A percentile compares a stretch with the other conserved stretches of the same genome.
These are phyloP conservation scores for Ustilaginoidea virens DNA, from an alignment of 2,329 filamentous ascomycete species.

Conservation along the genomic window DNA sequence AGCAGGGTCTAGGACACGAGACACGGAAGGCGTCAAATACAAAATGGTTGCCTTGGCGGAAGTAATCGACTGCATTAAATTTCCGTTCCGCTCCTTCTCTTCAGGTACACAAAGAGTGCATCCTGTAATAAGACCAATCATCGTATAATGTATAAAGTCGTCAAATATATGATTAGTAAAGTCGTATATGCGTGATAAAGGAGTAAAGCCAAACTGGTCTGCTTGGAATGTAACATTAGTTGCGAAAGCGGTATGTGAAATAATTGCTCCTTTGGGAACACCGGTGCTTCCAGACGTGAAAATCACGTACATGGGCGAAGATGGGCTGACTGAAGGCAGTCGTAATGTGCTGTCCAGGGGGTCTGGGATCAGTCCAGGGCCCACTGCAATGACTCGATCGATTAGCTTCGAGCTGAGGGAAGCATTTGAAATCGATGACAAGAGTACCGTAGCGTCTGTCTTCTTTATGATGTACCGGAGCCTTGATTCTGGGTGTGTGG, in stretches of 20 bases:
- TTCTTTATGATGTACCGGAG: constrained; percentile 3
- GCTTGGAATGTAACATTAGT: constrained; percentile 4
- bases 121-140: no score
- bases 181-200: constrained; percentile 4
- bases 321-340: not conserved
- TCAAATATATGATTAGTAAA: constrained; percentile 3
- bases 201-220: constrained; percentile 2
- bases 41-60: no score
- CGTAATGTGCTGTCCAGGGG: not conserved
- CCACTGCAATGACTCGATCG: not conserved
- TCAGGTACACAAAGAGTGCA: no score
- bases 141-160: no score
- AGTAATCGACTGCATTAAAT: no score
- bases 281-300: constrained; percentile 11
- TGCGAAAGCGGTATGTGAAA: constrained; percentile 5
- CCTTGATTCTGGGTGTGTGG: constrained; percentile 5
- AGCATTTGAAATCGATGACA: not conserved
- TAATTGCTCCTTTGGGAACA: constrained; percentile 9
- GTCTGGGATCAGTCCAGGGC: not conserved
- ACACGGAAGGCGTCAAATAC: no score
- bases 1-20: no score
- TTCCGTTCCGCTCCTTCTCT: no score
- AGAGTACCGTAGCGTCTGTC: constrained; percentile 1
- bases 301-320: constrained; percentile 4
- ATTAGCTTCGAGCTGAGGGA: constrained; percentile 1